A percentile compares a stretch with the other conserved stretches of the same genome.
phyloP scores from a whole-genome alignment of 2,329 filamentous ascomycete genomes.

The Xylariaceae sp. region DNA sequence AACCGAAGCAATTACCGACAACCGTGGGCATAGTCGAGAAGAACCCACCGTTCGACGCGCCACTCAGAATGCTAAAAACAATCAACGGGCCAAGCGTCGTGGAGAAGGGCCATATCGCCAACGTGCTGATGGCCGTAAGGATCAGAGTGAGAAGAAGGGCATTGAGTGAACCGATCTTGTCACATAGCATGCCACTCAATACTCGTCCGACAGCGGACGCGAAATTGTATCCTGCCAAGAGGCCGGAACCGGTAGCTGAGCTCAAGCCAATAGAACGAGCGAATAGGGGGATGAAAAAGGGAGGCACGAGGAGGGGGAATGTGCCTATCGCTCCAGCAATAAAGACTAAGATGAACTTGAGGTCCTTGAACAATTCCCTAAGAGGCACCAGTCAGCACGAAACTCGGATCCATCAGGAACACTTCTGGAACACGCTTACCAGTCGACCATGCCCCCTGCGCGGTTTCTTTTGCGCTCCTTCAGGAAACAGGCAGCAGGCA shows the following conservation, averaged over 20 bases:
- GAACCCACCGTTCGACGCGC: constrained; percentile 56
- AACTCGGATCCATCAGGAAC: not conserved
- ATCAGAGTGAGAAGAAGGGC: constrained; percentile 47
- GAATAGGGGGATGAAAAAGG: constrained; percentile 49
- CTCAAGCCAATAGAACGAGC: constrained; percentile 49
- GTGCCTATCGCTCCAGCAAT: constrained; percentile 43
- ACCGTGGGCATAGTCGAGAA: constrained; percentile 61
- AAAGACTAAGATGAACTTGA: constrained; percentile 42
- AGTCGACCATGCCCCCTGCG: constrained; percentile 37
- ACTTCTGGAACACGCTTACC: constrained; percentile 27
- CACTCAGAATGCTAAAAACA: constrained; percentile 55
- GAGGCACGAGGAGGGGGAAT: constrained; percentile 47
- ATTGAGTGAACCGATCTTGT: constrained; percentile 51
- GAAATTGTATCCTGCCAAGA: constrained; percentile 58
- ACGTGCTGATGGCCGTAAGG: constrained; percentile 52
- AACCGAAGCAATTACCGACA: constrained; percentile 55
- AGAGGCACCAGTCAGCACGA: not conserved
- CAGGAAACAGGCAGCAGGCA: constrained; percentile 43
- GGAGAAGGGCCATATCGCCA: constrained; percentile 57
- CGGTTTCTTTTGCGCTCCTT: constrained; percentile 37
- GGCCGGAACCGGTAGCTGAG: constrained; percentile 47
- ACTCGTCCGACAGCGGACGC: constrained; percentile 55
- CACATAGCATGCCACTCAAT: constrained; percentile 48
- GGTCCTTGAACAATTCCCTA: constrained; percentile 41
- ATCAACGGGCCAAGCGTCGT: constrained; percentile 48